Evolutionary conservation across 129 eudicot species (phyloP), one percentile per base, ranked within the genome.

Genomic region (Saposhnikovia divaricata): DNA sequence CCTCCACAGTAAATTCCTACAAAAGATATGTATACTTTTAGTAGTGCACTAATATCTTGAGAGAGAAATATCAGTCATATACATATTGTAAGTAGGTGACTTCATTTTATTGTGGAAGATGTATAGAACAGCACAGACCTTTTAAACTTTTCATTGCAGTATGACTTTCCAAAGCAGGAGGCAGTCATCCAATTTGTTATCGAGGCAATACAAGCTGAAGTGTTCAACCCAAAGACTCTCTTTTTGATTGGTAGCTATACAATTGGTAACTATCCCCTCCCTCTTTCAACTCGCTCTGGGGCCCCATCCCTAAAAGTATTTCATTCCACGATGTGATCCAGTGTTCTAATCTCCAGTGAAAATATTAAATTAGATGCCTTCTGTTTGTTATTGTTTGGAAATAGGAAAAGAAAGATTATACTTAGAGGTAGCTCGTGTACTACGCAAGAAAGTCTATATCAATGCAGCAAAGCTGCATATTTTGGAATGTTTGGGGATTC

Each of bases 121-220:
- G 23, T 57, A 31, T 28, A 70, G 18, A 47, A 72, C 70, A 51
- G 28, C 81, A 80, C 72, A 9, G 19, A 75, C 40, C 61, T 69
- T 23, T 34, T 59, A 71, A 63, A 82, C 23, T 18, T 77, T 78
- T 27, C 53, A 78, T 86, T 81, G 89, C 93, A 96, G 99, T 96
- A 96, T 80, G 96, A 92, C 85, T 96, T 96, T 72, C 99, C 99
- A 40, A 96, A 96, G 85, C 99, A 96, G 87, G 99, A 96, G 50
- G 92, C 90, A 73, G 92, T 96, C 31, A 84, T 96, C 79, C 99
- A 96, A 80, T 96, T 89, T 82, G 98, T 96, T 76, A 92, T 96
- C 69, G 99, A 96, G 86, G 91, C 98, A 77, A 92, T 96, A 80
- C 99, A 92, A 86, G 99, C 99, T 77, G 99, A 96, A 90, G 87